These are phyloP conservation scores for Brachypodium distachyon DNA, from an alignment of 202 grass and related monocot species.

Conservation along the genomic window DNA sequence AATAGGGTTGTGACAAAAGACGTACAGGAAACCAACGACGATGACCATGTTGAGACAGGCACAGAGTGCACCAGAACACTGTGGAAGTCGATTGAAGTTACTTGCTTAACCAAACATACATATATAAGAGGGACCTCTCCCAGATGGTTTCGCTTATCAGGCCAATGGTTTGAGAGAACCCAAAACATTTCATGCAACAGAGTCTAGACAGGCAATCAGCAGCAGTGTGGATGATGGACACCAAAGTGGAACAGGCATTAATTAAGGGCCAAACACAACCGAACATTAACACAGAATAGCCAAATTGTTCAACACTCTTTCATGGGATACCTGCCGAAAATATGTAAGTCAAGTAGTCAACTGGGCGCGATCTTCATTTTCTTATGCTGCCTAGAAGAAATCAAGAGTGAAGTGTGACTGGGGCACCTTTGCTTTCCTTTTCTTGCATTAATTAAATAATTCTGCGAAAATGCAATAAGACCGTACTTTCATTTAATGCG, in stretches of 20 bases:
- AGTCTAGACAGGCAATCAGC: background rate
- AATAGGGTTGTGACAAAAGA: background rate
- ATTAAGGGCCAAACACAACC: background rate
- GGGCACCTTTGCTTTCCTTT: background rate
- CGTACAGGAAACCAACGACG: background rate
- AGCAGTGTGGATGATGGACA: background rate
- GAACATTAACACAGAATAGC: background rate
- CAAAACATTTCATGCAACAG: background rate
- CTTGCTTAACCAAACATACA: background rate
- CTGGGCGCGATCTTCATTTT: background rate
- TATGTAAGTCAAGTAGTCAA: slow-evolving; percentile 10
- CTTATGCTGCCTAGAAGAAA: background rate
- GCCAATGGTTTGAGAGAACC: background rate
- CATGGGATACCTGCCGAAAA: background rate
- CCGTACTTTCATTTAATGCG: background rate
- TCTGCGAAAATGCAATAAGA: background rate
- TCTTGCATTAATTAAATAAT: background rate
- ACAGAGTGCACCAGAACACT: too few species aligned
- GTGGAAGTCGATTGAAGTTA: background rate
- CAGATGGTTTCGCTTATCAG: background rate
- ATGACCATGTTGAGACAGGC: background rate
- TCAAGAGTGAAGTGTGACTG: background rate
- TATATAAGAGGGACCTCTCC: background rate
- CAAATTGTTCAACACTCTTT: background rate
- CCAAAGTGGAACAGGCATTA: background rate